Base-by-base conservation (phyloP, 164 flowering plant genomes). In the Warburgia ugandensis region DNA sequence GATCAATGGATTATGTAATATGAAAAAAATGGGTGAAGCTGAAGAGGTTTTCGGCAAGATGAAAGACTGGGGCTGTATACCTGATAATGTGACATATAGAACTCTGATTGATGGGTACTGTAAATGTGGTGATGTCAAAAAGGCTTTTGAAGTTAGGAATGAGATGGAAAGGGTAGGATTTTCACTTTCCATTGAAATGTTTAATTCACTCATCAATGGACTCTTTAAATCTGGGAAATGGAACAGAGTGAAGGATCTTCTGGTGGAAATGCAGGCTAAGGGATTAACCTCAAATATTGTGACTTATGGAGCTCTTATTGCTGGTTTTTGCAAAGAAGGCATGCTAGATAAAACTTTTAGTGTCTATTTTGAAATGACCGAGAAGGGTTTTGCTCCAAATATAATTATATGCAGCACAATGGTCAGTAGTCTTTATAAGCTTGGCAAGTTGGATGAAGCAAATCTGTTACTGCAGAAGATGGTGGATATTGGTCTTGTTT, bases 21-120 rank as follows among this genome's bases (percentile, higher is more conserved):
- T 75, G 70, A 79, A 77, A 54, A 84, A 77, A 54, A 63, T 85
- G 74, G 66, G 22, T 63, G 95, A 88, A 68, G 94, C 87, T 4
- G 73, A 82, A 65, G 68, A 75, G 53, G 38, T 81, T 49, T 62
- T 81, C 45, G 42, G 47, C 19, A 74, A 61, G 59, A 86, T 88
- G 94, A 73, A 69, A 56, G 78, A 77, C 17, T 50, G 80, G 14
- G 79, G 81, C 20, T 75, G 72, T 60, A 51, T 57, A 43, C 89
- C 89, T 33, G 91, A 92, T 73, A 78, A 30, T 53, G 50, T 80
- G 43, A 84, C 97, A 10, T 80, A 76, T 55, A 72, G 85, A 69
- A 78, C 78, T 42, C 59, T 92, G 56, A 72, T 64, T 58, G 83
- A 83, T 66, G 94, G 95, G 7, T 88, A 92, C 62, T 81, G 82